Evolutionary conservation across 1,139 yeast genomes (phyloP).

Genomic region (Candida mesenterica): DNA sequence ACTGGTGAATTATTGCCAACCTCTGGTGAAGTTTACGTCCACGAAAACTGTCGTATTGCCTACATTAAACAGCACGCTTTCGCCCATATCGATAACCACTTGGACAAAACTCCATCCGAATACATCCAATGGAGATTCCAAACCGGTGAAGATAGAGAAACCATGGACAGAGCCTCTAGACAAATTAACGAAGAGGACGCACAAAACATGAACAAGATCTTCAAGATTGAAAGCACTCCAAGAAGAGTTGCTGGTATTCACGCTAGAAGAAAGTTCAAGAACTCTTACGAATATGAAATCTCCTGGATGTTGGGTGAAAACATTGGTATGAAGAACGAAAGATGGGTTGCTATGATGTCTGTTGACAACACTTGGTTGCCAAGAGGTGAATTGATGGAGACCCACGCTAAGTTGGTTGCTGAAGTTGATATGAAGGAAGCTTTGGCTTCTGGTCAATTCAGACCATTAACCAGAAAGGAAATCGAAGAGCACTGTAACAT

Average conservation of each 20-base stretch:
- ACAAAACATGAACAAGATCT: constrained; percentile 98
- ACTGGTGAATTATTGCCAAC: constrained; percentile 99
- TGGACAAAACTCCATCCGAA: constrained; percentile 99
- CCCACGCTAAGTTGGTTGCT: constrained; percentile 98
- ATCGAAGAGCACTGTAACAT: constrained; percentile 97
- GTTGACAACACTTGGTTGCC: constrained; percentile 99
- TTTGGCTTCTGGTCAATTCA: constrained; percentile 99
- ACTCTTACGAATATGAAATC: constrained; percentile 99
- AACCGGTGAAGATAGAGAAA: constrained; percentile 99
- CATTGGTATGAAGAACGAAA: constrained; percentile 97
- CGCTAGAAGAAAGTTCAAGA: constrained; percentile 99
- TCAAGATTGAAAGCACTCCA: constrained; percentile 97
- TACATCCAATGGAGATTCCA: constrained; percentile 99
- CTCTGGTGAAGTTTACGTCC: constrained; percentile 96
- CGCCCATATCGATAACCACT: constrained; percentile 97
- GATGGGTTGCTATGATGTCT: constrained; percentile 99
- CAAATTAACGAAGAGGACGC: constrained; percentile 96
- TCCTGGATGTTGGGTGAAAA: constrained; percentile 96
- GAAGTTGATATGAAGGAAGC: constrained; percentile 99
- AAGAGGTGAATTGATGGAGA: constrained; percentile 98
- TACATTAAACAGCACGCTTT: constrained; percentile 99
- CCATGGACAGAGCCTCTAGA: constrained; percentile 99
- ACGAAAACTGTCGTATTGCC: constrained; percentile 99
- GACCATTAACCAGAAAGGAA: constrained; percentile 99
- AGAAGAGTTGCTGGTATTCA: constrained; percentile 95